Percentiles rank a stretch among this genome's conserved stretches.
Conservation (phyloP, 2,329 filamentous ascomycete species). For the Xylariaceae sp. region DNA sequence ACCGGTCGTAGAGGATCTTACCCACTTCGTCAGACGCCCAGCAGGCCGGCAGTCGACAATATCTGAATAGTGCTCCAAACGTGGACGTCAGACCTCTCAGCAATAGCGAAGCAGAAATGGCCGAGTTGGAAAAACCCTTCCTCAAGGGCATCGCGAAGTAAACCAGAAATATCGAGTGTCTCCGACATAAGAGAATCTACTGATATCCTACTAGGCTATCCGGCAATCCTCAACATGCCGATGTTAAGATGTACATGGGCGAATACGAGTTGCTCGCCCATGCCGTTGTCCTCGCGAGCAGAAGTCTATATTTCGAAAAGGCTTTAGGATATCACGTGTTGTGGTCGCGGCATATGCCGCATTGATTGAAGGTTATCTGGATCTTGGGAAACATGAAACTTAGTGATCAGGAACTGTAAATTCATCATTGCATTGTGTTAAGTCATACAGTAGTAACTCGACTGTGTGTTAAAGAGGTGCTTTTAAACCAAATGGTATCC, state of each 20-base stretch:
- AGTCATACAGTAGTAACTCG: too few relatives aligned
- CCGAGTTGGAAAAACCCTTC: constrained; percentile 1
- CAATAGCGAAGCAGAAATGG: constrained; percentile 6
- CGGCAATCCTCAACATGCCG: constrained; percentile 11
- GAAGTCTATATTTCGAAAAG: constrained; percentile 14
- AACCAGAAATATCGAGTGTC: neutral
- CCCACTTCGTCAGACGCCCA: constrained; percentile 85
- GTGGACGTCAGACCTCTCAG: too few relatives aligned
- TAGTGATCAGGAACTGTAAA: too few relatives aligned
- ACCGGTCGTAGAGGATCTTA: constrained; percentile 70
- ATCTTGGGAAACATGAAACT: too few relatives aligned
- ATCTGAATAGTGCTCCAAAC: too few relatives aligned
- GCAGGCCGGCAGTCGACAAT: too few relatives aligned
- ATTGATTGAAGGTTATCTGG: too few relatives aligned
- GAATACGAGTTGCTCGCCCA: constrained; percentile 12
- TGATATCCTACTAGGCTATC: constrained; percentile 6
- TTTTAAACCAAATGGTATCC: too few relatives aligned
- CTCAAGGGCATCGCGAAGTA: constrained; percentile 12
- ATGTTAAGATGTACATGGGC: constrained; percentile 13
- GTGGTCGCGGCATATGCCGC: too few relatives aligned
- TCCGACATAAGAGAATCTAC: neutral
- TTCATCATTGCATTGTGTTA: too few relatives aligned
- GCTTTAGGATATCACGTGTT: too few relatives aligned
- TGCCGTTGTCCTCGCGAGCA: constrained; percentile 10
- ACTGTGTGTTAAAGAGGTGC: too few relatives aligned